Evolutionary conservation across 768 basidiomycete genomes (phyloP), one percentile per base, ranked within the genome.

Genomic region (Phlebiopsis flavidoalba): DNA sequence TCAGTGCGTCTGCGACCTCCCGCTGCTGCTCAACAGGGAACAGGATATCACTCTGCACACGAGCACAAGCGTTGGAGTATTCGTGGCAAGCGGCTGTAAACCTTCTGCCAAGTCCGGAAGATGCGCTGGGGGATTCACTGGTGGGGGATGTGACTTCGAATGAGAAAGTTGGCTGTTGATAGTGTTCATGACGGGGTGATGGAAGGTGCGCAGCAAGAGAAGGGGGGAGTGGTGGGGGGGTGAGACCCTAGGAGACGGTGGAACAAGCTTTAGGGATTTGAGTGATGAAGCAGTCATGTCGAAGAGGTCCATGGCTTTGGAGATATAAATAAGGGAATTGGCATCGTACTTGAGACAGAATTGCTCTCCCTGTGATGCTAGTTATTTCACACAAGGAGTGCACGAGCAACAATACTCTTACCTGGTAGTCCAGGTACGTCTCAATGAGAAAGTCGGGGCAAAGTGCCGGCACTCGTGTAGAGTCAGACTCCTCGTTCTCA

Each of bases 291-390:
- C 76, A 4, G 93, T 94, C 84, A 99, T 87, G 75, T 98, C 96
- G 74, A 99, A 99, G 0, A 98, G 81, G 73, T 98, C 97, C 97
- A 99, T 99, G 35, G 97, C 97, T 75, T 98, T 99, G 5, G 93
- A 96, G 62, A 99, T 86, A 79, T 98, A 99, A 65, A 98, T 94
- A 73, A 98, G 87, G 1, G 95, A 98, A 76, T 98, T 99, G 60
- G 97, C 96, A 71, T 99, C 97, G 73, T 98, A 99, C 71, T 97
- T 98, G 60, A 99, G 79, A 73, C 97, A 98, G 76, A 98, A 99
- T 67, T 93, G 85, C 74, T 97, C 95, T 55, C 95, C 95, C 86
- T 93, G 80, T 17, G 36, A 43, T 24, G 47, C 12, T 54, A 43
- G 64, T 17, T 12, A 8, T n/a, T 53, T 4, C 50, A 8, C 6